Evolutionary conservation across 2,329 filamentous ascomycete genomes (phyloP), one percentile per base, ranked within the genome.

Genomic region (Monosporascus sp.): DNA sequence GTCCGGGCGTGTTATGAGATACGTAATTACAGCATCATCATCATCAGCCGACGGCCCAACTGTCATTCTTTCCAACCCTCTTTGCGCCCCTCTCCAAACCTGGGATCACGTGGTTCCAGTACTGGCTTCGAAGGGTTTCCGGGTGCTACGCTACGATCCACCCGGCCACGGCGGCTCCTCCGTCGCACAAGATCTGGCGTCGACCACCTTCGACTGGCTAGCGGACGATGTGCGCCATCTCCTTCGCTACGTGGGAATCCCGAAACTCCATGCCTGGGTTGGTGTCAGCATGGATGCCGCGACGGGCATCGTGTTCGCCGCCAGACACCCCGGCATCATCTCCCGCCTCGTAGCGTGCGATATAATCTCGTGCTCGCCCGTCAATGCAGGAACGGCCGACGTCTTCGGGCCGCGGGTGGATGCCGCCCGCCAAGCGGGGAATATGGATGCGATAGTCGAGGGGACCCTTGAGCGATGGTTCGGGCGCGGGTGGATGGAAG

Each of bases 211-310:
- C 55, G 63, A 67, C 25, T 65, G 65, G 15, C 66, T 76, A 51
- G 68, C 70, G 3, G 65, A 68, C 25, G 72, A 75, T 48, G 69
- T 74, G 1, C 51, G 60, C 41, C 53, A 61, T n/a, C 66, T 76
- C 5, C 59, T 76, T 1, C 46, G 55, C 1, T 54, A 65, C 17
- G 63, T 74, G 3, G 56, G 57, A 6, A 64, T 74, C 35, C 46
- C 54, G 6, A 63, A 57, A 20, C 52, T 74, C 6, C 62, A 72
- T 51, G 67, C 69, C 3, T 77, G 73, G 74, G 62, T 77, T 7
- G 74, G 74, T 2, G 72, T 76, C 1, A 76, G 73, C 11, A 75
- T 77, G 71, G 74, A 74, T 22, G 75, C 70, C 7, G 66, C 71
- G 0, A 70, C 65, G 1, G 70, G 70, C 20, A 59, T 75, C 48